Evolutionary conservation across 441 rosid species (phyloP).

Genomic region (Arabidopsis hybrid): DNA sequence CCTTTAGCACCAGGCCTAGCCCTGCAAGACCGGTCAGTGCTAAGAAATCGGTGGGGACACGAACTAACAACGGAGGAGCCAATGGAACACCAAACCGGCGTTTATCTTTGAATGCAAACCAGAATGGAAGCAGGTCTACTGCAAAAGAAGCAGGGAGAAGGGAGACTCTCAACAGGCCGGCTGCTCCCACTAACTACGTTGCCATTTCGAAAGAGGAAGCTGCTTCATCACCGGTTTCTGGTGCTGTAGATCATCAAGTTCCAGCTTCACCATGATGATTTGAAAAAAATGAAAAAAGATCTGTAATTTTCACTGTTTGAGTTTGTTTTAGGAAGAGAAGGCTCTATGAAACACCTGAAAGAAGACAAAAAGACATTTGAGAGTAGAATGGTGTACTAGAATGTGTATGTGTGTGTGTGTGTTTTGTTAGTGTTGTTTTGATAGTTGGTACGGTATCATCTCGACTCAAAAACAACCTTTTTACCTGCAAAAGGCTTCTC

Average conservation of each 20-base stretch:
- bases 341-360: constrained; percentile 28
- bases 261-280: constrained; percentile 74
- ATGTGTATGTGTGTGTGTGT: constrained; percentile 37
- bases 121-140: constrained; percentile 73
- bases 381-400: constrained; percentile 32
- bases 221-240: constrained; percentile 72
- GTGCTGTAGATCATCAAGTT: constrained; percentile 58
- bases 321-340: constrained; percentile 36
- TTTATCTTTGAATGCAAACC: constrained; percentile 74
- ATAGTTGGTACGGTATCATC: no score
- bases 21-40: constrained; percentile 48
- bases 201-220: constrained; percentile 85
- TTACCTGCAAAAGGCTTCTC: no score
- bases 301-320: constrained; percentile 39
- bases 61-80: constrained; percentile 65
- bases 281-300: constrained; percentile 9
- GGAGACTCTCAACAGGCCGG: constrained; percentile 63
- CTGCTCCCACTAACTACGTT: constrained; percentile 74
- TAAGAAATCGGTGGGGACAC: constrained; percentile 71
- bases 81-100: constrained; percentile 87
- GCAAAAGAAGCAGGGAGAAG: constrained; percentile 71
- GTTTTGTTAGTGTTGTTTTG: no score
- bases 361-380: constrained; percentile 36
- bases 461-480: no score
- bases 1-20: constrained; percentile 52